These are phyloP conservation scores for Conringia planisiliqua DNA, from an alignment of 345 rosid species.

Conservation along the genomic window DNA sequence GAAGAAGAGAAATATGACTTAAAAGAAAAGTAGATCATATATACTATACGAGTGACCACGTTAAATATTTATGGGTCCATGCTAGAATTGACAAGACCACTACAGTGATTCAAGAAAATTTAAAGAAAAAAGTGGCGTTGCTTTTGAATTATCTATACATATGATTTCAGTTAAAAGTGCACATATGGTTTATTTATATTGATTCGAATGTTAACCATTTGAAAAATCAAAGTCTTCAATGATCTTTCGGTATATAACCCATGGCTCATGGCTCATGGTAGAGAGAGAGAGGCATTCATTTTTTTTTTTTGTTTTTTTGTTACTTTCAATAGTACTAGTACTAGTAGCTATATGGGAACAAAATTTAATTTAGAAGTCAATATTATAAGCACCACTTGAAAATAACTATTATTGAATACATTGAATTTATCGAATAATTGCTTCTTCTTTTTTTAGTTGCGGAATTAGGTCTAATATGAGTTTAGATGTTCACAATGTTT, in stretches of 20 bases:
- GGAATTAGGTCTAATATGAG: background rate
- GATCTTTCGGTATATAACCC: background rate
- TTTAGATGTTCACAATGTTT: background rate
- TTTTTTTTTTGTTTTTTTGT: background rate
- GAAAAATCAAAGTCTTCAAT: background rate
- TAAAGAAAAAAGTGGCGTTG: conserved; percentile 24
- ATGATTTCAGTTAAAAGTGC: conserved; percentile 12
- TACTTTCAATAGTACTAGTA: background rate
- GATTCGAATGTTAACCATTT: conserved; percentile 4
- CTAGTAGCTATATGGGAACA: background rate
- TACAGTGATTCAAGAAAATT: conserved; percentile 18
- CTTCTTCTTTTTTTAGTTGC: background rate
- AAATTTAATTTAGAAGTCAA: background rate
- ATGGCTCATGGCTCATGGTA: conserved; percentile 4
- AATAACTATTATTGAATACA: background rate
- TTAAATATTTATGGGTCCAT: conserved; percentile 40
- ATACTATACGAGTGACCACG: conserved; percentile 30
- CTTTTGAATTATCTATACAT: conserved; percentile 22
- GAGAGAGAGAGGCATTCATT: background rate
- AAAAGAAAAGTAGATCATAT: conserved; percentile 31
- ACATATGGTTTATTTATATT: conserved; percentile 11
- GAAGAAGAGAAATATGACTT: background rate
- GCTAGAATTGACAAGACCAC: conserved; percentile 36
- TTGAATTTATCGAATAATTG: background rate
- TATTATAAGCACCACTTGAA: background rate